Evolutionary conservation across 1,139 yeast genomes (phyloP), one percentile per base, ranked within the genome.

Genomic region (Scheffersomyces illinoinensis): DNA sequence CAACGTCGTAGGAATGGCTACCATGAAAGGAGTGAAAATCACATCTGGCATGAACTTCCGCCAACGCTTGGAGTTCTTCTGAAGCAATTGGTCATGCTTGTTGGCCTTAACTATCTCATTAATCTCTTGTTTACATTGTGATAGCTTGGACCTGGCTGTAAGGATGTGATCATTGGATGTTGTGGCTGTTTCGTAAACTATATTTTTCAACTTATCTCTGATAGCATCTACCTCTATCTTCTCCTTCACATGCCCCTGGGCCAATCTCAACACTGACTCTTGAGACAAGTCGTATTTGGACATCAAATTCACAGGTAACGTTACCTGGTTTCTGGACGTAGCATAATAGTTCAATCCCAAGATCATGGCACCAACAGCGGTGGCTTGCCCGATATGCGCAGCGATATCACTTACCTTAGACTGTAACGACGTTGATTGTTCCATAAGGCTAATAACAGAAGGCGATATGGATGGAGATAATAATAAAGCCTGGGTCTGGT

Each of bases 351-450:
- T 77, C 57, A 87, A 71, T 0, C 91, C 92, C 56, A 89, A 77
- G 14, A 91, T 78, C 76, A 86, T 81, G 1, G 90, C 81, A 1
- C 92, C 88, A 6, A 91, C 79, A 0, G 93, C 88, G 1, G 89
- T 86, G 0, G 96, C 91, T 70, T 91, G 96, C 4, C 97, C 97
- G 47, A 91, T 76, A 71, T 91, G 97, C 0, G 96, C 96, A 21
- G 89, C 85, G 24, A 90, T 84, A 62, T 90, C 93, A 53, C 85
- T 78, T 4, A 85, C 72, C 6, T 76, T 72, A 8, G 71, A 68
- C 66, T 85, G 82, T 54, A 88, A 69, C 4, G 66, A 63, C 0
- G 82, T 71, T 46, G 85, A 78, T 51, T 73, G 72, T 61, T 86
- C 86, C 50, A 89, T 72, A 24, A 87, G 68, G 51, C 75, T 71